Evolutionary conservation across 192 early-diverging fungal genomes (phyloP), one percentile per base, ranked within the genome.

Genomic region (Entomortierella beljakovae): DNA sequence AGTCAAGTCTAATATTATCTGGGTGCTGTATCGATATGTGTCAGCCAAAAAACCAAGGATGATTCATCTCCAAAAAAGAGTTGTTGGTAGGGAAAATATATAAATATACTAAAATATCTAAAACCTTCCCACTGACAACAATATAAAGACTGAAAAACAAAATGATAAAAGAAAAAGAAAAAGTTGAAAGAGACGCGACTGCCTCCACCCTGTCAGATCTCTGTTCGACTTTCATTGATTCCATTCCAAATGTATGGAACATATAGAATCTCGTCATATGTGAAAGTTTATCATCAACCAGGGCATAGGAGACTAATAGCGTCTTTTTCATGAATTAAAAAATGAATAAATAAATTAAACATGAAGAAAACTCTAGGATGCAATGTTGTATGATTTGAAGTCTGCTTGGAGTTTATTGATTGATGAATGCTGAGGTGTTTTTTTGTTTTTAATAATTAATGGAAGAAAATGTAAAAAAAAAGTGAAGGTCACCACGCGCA

Each of bases 161-260:
- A n/a, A 50, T 10, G 46, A 37, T 34, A 1, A 65, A 40, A 54
- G 38, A 42, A 22, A 11, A 23, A 33, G 25, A 54, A 55, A 22
- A 38, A 63, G 20, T 23, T 3, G 29, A 9, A 61, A 15, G 48
- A 13, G 37, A 40, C 37, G 37, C 43, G 20, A 55, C 32, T 62
- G 46, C 54, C 18, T 56, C 40, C 38, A 55, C 66, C 73, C 65
- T 68, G 73, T 77, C 73, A 77, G 73, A 77, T 77, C 54, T 77
- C 73, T 77, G 73, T 77, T 77, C 73, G 73, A 77, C 73, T 68
- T 43, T 77, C 73, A 77, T 77, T 20, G 73, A n/a, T 9, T 34
- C 54, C 38, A 38, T 42, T 49, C 32, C 48, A 31, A 20, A 29
- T 16, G 38, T 18, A 50, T 58, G 34, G 33, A 25, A 15, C 25